Evolutionary conservation across 805 yeast species (phyloP), one percentile per base, ranked within the genome.

Genomic region (Nakazawaea sp.): DNA sequence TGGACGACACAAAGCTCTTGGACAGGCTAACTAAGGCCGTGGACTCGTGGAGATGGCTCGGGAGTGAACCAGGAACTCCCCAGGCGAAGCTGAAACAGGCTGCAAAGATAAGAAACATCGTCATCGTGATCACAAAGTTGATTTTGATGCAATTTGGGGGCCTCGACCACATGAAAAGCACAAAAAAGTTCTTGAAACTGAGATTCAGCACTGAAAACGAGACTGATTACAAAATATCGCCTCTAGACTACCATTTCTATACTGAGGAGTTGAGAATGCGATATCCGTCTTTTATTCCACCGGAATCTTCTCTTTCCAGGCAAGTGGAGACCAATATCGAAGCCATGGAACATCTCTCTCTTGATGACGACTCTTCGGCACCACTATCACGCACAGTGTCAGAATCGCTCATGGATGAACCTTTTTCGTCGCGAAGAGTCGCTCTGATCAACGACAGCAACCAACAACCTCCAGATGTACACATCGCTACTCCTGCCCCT

Each of bases 401-500:
- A 9, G 38, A 34, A 26, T 39, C 26, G 27, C 30, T 58, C 10
- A 45, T 59, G 10, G 58, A 56, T 38, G 60, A 56, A 29, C 58
- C 56, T 28, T 43, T 56, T 16, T n/a, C 36, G 44, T 18, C 45
- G 47, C 15, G 51, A 48, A 45, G 58, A 46, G 36, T 60, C 46
- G 47, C 47, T 51, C 34, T 55, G 45, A 38, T 66, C 50, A 47
- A 62, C 53, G 65, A 64, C 61, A 37, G 23, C 17, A 23, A 27
- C 16, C 34, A 36, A 17, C 30, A 34, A 13, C 61, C 46, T 32
- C 74, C 53, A 44, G 59, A 61, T 4, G 61, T 80, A 4, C 89
- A 83, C 53, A 70, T 87, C 9, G 89, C 96, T 0, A 86, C 96
- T 0, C 96, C 95, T 0, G 83, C 82, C 1, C 92, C 95, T 3